Evolutionary conservation across 2,329 filamentous ascomycete species (phyloP), one percentile per base, ranked within the genome.

Genomic region (Dactylellina haptotyla): DNA sequence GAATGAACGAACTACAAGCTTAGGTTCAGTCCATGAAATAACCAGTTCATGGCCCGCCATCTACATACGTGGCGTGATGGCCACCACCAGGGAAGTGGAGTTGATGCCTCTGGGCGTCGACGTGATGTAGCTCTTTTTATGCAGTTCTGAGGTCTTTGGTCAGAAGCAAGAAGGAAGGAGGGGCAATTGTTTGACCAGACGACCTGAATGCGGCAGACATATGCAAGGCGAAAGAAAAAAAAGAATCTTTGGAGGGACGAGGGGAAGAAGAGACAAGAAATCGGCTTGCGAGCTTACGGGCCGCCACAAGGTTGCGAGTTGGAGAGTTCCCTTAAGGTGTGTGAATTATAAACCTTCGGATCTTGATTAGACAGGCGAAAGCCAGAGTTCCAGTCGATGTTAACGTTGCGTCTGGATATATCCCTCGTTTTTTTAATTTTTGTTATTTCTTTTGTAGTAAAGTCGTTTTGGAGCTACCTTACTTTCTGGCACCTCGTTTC

Each of bases 121-220:
- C 30, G 43, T 64, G 50, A 62, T 71, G 51, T 51, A 50, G 59
- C 57, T 16, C 30, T 43, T 23, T 58, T 62, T 59, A 63, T 62
- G 46, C 66, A 63, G 66, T 61, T 69, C 66, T 63, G 66, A 71
- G 66, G 53, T 65, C 67, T 65, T n/a, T 65, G 37, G 32, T 59
- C 59, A 58, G 59, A 54, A 45, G 58, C 53, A 59, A 71, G 66
- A 64, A 41, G 37, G 45, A 65, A 64, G 34, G 58, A 71, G 67
- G 67, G 53, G 67, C 53, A 46, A 61, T 56, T 72, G 58, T 72
- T 72, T 65, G 67, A 65, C 67, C 65, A 72, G 67, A n/a, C n/a
- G n/a, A 58, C 45, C 67, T 65, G 34, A 62, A 72, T 72, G 67
- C 59, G 67, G 67, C 67, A 61, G 59, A 61, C 48, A 43, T 65